A percentile compares a stretch with the other conserved stretches of the same genome.
Conservation (phyloP, 805 yeast genomes). For the Babjeviella inositovora region DNA sequence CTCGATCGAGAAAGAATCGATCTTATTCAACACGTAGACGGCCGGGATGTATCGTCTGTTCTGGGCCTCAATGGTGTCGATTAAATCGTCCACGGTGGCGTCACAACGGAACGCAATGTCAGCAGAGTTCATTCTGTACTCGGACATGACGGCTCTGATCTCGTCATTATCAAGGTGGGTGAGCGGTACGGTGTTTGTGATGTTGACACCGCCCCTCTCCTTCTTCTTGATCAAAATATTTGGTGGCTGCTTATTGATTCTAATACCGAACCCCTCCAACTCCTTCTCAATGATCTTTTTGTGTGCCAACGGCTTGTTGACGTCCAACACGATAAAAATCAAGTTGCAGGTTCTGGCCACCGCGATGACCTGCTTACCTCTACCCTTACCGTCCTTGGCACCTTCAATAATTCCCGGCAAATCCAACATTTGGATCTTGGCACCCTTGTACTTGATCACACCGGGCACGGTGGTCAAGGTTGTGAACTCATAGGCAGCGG, state of each 20-base stretch:
- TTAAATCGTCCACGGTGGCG: constrained; percentile 93
- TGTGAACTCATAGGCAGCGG: constrained; percentile 96
- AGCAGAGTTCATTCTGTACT: constrained; percentile 89
- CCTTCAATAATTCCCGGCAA: constrained; percentile 86
- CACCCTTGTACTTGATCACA: constrained; percentile 89
- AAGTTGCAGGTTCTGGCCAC: constrained; percentile 97
- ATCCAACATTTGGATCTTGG: constrained; percentile 92
- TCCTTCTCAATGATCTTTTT: constrained; percentile 90
- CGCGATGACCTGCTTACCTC: constrained; percentile 95
- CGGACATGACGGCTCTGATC: constrained; percentile 90
- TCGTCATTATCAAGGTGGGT: constrained; percentile 88
- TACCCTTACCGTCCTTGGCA: constrained; percentile 83
- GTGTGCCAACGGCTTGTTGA: constrained; percentile 89
- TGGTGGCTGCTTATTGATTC: constrained; percentile 86
- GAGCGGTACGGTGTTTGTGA: constrained; percentile 85
- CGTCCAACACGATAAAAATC: constrained; percentile 87
- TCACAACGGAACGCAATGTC: constrained; percentile 95
- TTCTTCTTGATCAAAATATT: constrained; percentile 84
- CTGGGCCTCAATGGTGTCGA: constrained; percentile 83
- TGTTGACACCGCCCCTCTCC: constrained; percentile 90
- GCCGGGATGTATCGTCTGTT: constrained; percentile 93
- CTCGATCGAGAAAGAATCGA: constrained; percentile 87
- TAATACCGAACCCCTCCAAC: constrained; percentile 92
- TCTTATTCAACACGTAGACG: constrained; percentile 84
- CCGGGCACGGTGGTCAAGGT: constrained; percentile 97